Conservation (phyloP, 495 filamentous ascomycete genomes). For the Penicillium taxi region DNA sequence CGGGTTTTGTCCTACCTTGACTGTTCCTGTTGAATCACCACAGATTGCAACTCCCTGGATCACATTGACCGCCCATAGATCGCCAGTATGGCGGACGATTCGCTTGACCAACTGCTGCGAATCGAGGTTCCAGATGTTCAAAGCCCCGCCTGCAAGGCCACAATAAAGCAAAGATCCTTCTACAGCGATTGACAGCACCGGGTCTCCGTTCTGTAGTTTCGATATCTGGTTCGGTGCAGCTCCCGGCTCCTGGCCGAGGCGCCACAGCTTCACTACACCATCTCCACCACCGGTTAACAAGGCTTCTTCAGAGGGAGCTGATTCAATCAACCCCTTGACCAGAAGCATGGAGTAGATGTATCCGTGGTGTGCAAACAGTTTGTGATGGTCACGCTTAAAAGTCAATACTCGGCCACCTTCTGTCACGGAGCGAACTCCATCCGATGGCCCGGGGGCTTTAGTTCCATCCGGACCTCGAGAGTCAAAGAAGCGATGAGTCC, state of each 20-base stretch:
- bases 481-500: constrained; percentile 94
- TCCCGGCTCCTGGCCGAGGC: constrained; percentile 45
- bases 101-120: constrained; percentile 83
- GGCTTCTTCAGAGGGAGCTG: constrained; percentile 62
- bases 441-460: constrained; percentile 55
- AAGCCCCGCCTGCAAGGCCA: constrained; percentile 77
- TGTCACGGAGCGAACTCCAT: constrained; percentile 27
- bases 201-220: constrained; percentile 72
- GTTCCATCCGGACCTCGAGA: constrained; percentile 77
- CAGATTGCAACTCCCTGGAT: constrained; percentile 79
- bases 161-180: constrained; percentile 88
- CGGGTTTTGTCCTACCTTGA: constrained; percentile 52
- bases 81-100: constrained; percentile 69
- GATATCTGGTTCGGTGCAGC: constrained; percentile 46
- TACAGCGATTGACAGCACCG: constrained; percentile 72
- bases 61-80: constrained; percentile 78
- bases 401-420: constrained; percentile 62
- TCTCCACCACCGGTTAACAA: constrained; percentile 89
- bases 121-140: constrained; percentile 96
- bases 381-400: constrained; percentile 73
- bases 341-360: constrained; percentile 95
- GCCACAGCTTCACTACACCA: constrained; percentile 88
- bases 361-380: constrained; percentile 86
- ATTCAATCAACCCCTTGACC: constrained; percentile 54
- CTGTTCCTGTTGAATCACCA: constrained; percentile 68